Conservation (phyloP, 306 rosid genomes). For the Trifolium pratense region DNA sequence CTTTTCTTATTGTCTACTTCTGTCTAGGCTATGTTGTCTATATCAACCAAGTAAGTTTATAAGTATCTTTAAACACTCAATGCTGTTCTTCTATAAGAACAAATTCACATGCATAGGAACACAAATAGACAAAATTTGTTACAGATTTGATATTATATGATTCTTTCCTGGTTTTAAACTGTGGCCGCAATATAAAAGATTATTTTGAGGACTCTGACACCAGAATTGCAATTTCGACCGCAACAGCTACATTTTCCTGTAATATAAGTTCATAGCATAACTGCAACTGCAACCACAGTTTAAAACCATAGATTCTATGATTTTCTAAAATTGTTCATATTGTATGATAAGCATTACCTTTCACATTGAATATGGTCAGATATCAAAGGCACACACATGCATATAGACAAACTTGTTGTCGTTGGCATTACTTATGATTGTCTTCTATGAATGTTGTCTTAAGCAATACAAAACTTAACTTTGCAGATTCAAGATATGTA, state of each 20-base stretch:
- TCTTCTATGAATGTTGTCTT: constrained; percentile 24
- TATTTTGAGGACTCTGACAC: too few species aligned
- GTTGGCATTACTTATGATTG: background rate
- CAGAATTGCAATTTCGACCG: too few species aligned
- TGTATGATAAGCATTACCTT: too few species aligned
- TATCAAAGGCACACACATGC: background rate
- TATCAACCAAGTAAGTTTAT: constrained; percentile 56
- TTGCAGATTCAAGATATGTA: constrained; percentile 89
- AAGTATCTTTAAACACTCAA: background rate
- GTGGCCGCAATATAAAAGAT: too few species aligned
- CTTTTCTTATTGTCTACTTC: constrained; percentile 86
- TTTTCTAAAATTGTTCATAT: background rate
- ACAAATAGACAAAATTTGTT: constrained; percentile 6
- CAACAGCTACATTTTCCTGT: background rate
- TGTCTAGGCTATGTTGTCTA: constrained; percentile 82
- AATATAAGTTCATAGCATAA: too few species aligned
- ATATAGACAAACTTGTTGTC: background rate
- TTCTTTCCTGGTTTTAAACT: too few species aligned
- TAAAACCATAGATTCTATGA: background rate
- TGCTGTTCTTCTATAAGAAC: background rate
- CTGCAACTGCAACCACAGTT: background rate
- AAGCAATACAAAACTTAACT: background rate
- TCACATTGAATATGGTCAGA: background rate
- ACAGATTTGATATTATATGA: background rate
- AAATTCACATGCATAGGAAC: background rate